These are phyloP conservation scores for Penicillium paradoxum DNA, from an alignment of 495 filamentous ascomycete species.

Conservation along the genomic window DNA sequence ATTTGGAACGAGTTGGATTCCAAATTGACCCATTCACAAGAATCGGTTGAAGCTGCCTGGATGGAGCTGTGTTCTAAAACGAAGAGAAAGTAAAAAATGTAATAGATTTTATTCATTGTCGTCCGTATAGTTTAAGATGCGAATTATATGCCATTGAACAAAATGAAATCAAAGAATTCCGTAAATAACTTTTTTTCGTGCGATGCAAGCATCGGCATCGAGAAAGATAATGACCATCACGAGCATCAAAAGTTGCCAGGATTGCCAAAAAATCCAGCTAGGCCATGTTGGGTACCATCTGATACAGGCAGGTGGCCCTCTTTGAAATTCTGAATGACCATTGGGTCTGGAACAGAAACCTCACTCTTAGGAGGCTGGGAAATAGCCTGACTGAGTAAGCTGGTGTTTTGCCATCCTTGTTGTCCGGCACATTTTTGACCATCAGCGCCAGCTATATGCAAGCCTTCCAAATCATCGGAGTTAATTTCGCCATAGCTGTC, in stretches of 20 bases:
- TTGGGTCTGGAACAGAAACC: constrained; percentile 12
- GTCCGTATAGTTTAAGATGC: not conserved
- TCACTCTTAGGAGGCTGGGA: constrained; percentile 11
- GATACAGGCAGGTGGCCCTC: constrained; percentile 16
- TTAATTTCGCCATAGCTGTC: constrained; percentile 32
- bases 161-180: not conserved
- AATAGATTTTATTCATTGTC: constrained; percentile 12
- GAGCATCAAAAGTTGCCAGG: constrained; percentile 9
- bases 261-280: constrained; percentile 12
- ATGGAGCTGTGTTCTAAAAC: not conserved
- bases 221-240: constrained; percentile 3
- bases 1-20: constrained; percentile 11
- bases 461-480: constrained; percentile 19
- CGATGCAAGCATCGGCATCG: not conserved
- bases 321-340: constrained; percentile 15
- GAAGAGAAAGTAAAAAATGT: not conserved
- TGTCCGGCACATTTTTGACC: constrained; percentile 9
- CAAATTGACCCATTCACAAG: constrained; percentile 18
- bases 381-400: constrained; percentile 11
- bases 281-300: constrained; percentile 15
- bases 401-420: constrained; percentile 18
- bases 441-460: constrained; percentile 18
- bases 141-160: not conserved
- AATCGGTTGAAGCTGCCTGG: not conserved
- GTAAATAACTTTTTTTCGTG: constrained; percentile 10